Conservation (phyloP, 805 yeast species). For the Ogataea paraovalis region DNA sequence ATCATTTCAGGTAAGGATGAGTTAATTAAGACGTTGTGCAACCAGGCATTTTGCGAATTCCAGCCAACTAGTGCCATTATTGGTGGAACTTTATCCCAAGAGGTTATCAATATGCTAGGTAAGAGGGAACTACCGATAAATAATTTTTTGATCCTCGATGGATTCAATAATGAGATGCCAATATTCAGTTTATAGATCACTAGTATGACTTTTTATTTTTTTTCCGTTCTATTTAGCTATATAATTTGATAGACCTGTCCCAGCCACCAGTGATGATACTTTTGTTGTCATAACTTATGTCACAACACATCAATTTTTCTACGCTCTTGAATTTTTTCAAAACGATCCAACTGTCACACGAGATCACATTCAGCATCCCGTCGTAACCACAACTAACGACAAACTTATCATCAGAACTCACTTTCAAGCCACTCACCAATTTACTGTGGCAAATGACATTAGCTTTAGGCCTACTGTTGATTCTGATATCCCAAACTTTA, state of each 20-base stretch:
- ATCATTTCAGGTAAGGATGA: slow-evolving; percentile 34
- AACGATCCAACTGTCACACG: slow-evolving; percentile 66
- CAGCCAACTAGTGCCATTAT: slow-evolving; percentile 82
- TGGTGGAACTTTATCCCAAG: slow-evolving; percentile 91
- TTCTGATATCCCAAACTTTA: slow-evolving; percentile 83
- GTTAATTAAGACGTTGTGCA: slow-evolving; percentile 37
- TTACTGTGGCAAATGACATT: slow-evolving; percentile 70
- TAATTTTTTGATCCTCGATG: slow-evolving; percentile 76
- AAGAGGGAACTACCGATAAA: slow-evolving; percentile 76
- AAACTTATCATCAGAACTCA: slow-evolving; percentile 40
- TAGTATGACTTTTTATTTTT: not conserved
- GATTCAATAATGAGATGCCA: slow-evolving; percentile 68
- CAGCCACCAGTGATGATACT: slow-evolving; percentile 67
- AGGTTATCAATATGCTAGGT: slow-evolving; percentile 77
- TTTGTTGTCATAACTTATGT: slow-evolving; percentile 40
- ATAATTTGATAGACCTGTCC: slow-evolving; percentile 72
- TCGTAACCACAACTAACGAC: slow-evolving; percentile 71
- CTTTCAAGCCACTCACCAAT: slow-evolving; percentile 62
- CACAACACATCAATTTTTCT: slow-evolving; percentile 73
- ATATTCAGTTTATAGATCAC: slow-evolving; percentile 47
- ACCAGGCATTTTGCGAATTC: slow-evolving; percentile 59
- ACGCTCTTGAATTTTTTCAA: slow-evolving; percentile 50
- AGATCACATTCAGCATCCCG: slow-evolving; percentile 56
- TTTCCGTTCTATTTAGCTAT: slow-evolving; percentile 4
- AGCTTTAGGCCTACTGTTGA: slow-evolving; percentile 32